A percentile compares a stretch with the other conserved stretches of the same genome.
Conservation (phyloP, 129 eudicot genomes). For the Ambrosia artemisiifolia region DNA sequence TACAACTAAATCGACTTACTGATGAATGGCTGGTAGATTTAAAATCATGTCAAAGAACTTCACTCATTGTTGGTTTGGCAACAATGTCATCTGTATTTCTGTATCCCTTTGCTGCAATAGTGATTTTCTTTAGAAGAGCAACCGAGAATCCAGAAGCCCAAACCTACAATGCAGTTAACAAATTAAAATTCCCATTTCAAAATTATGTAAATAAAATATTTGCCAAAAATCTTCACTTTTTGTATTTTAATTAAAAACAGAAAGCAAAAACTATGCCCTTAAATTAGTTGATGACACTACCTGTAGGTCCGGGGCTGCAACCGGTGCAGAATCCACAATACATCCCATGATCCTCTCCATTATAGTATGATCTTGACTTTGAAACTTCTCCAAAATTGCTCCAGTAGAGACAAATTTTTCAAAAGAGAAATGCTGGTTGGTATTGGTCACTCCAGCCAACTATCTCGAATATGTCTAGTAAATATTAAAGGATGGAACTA, state of each 20-base stretch:
- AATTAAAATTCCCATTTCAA: neutral
- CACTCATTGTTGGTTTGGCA: slow-evolving; percentile 65
- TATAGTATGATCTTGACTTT: slow-evolving; percentile 53
- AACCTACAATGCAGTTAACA: slow-evolving; percentile 44
- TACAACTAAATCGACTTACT: slow-evolving; percentile 36
- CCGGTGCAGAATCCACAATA: slow-evolving; percentile 97
- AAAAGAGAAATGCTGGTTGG: no score
- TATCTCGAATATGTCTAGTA: no score
- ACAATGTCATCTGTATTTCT: slow-evolving; percentile 20
- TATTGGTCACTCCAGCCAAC: no score
- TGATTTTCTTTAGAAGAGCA: slow-evolving; percentile 82
- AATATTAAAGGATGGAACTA: no score
- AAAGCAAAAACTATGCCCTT: neutral
- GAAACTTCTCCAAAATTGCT: slow-evolving; percentile 85
- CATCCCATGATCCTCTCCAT: slow-evolving; percentile 75
- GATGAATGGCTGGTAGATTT: slow-evolving; percentile 67
- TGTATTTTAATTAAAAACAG: slow-evolving; percentile 3
- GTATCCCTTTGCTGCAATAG: slow-evolving; percentile 68
- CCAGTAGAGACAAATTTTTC: no score
- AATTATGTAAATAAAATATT: neutral
- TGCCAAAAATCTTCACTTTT: neutral
- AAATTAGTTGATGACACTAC: slow-evolving; percentile 29
- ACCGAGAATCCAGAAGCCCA: slow-evolving; percentile 99
- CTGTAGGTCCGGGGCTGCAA: slow-evolving; percentile 90
- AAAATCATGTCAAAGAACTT: slow-evolving; percentile 75